Evolutionary conservation across 495 filamentous ascomycete species (phyloP), one percentile per base, ranked within the genome.

Genomic region (Oidiodendron maius): DNA sequence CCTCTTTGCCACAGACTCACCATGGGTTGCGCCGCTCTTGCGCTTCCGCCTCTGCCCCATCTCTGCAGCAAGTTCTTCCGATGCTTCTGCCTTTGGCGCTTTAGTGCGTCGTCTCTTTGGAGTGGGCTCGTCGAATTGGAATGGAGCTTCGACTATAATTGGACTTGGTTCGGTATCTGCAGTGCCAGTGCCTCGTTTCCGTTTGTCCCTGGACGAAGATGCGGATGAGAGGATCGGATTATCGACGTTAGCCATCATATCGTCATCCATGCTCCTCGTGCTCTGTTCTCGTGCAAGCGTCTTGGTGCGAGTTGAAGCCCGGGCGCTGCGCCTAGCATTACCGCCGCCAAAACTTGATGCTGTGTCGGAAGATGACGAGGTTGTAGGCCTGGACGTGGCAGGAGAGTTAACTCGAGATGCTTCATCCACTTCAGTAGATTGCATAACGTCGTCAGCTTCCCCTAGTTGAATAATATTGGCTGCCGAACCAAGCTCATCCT

Each of bases 341-440:
- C n/a, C n/a, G 17, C 35, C 35, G 9, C 8, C 35, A 35, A 41
- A 10, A 3, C 40, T 50, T 3, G 35, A 45, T 13, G 15, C 28
- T 23, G 34, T 45, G 5, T n/a, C 41, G 16, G 23, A 18, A 18
- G 40, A 40, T 2, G 35, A 44, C n/a, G 46, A 45, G 35, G 43
- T 44, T 10, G 50, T 49, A 4, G 44, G 36, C 26, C 40, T 30
- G 18, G 55, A 45, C 11, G 45, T 40, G 11, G 20, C 18, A 8
- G 44, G 81, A 73, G 4, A 89, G 71, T 13, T 70, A 70, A 11
- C 78, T 57, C 55, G 74, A 86, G 55, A 90, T 81, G 63, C 21
- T 48, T 59, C 36, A 62, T 67, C 40, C 15, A 40, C 17, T 20
- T 57, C 54, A 4, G 51, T 42, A 9, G 62, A 55, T 21, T 28